Evolutionary conservation across 495 filamentous ascomycete genomes (phyloP), one percentile per base, ranked within the genome.

Genomic region (Daldinia vernicosa): DNA sequence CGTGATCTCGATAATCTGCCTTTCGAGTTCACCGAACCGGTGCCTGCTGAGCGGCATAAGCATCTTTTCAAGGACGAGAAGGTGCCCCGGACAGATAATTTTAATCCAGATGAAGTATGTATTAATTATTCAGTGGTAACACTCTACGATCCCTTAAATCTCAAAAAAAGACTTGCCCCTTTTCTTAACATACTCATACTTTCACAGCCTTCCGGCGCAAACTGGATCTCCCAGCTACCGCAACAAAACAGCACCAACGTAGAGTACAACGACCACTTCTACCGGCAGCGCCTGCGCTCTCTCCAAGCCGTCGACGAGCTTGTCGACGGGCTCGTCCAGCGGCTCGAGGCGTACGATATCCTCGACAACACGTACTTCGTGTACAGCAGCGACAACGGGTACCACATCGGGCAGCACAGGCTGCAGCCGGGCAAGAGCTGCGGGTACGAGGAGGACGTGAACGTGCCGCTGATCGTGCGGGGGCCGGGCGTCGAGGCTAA

Each of bases 311-410:
- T 91, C 3, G 89, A 92, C 68, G 90, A 91, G 72, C 75, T 91
- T 1, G 84, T 92, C 0, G 85, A 89, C 22, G 78, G 78, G 0
- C 66, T 91, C 0, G 65, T 91, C 1, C 68, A 74, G 1, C 83
- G 84, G 1, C 81, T 92, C 0, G 80, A 84, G 24, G 76, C 81
- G 1, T 79, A 83, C 37, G 82, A 76, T 15, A 71, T 88, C 28
- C 70, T 90, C 15, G 87, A 90, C 24, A 84, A 90, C 67, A 91
- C 89, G 4, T 91, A 89, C 67, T 84, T 92, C 33, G 83, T 91
- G 60, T 91, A 89, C 73, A 88, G 87, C 5, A 87, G 86, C 6
- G 90, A 92, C 69, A 91, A 92, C 69, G 90, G 90, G 0, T 92
- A 87, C 74, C 89, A 91, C 71, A 89, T 92, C 67, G 87, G 89